Evolutionary conservation across 1,284 basidiomycete genomes (phyloP).

Genomic region (Heliocybe sulcata): DNA sequence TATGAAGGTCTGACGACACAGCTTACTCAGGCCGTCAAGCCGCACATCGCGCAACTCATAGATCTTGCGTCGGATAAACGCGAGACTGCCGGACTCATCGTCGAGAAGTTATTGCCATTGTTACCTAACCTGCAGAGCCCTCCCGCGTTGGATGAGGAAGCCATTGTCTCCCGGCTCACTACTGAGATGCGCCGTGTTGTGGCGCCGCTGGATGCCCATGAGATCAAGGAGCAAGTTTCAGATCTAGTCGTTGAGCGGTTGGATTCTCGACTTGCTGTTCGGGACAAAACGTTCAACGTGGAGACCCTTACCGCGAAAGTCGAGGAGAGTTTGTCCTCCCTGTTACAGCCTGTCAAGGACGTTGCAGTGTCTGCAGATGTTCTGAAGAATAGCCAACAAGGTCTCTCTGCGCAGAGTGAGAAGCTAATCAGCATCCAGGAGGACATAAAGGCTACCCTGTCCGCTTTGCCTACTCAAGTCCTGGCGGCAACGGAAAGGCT

Average conservation of each 20-base stretch:
- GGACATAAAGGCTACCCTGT: slow-evolving; percentile 27
- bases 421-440: slow-evolving; percentile 25
- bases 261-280: slow-evolving; percentile 68
- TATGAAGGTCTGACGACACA: slow-evolving; percentile 68
- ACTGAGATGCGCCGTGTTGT: slow-evolving; percentile 63
- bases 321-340: slow-evolving; percentile 39
- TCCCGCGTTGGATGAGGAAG: slow-evolving; percentile 43
- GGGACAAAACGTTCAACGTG: slow-evolving; percentile 61
- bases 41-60: slow-evolving; percentile 79
- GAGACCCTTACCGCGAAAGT: slow-evolving; percentile 53
- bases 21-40: slow-evolving; percentile 77
- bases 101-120: slow-evolving; percentile 64
- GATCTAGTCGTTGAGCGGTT: slow-evolving; percentile 79
- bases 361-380: slow-evolving; percentile 29
- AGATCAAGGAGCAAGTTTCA: slow-evolving; percentile 80
- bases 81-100: slow-evolving; percentile 75
- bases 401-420: slow-evolving; percentile 30
- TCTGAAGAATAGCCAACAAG: slow-evolving; percentile 35
- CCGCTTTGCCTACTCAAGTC: slow-evolving; percentile 35
- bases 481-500: slow-evolving; percentile 32
- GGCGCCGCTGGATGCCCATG: slow-evolving; percentile 70
- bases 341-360: slow-evolving; percentile 39
- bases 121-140: slow-evolving; percentile 39
- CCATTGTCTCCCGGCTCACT: slow-evolving; percentile 49
- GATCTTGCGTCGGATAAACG: slow-evolving; percentile 81